Conservation (phyloP, 208 protist genomes). For the Leishmania guyanensis region DNA sequence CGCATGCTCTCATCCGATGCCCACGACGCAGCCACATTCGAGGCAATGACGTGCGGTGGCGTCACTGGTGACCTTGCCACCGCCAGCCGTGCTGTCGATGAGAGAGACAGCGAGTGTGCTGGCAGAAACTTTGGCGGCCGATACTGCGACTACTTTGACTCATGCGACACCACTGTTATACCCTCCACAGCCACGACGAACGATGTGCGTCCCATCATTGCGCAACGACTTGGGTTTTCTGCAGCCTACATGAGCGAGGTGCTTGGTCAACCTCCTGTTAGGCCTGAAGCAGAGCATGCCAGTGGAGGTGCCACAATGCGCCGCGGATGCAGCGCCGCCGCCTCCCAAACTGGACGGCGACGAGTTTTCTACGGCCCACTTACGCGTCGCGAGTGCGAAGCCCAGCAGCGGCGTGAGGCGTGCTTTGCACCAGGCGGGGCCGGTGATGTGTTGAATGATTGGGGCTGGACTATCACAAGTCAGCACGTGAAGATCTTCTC, state of each 20-base stretch:
- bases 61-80: no score
- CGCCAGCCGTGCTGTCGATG: neutral
- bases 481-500: constrained; percentile 78
- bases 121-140: neutral
- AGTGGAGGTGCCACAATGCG: neutral
- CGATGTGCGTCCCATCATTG: constrained; percentile 27
- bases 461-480: constrained; percentile 78
- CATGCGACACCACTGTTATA: neutral
- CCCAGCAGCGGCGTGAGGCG: constrained; percentile 20
- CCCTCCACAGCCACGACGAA: neutral
- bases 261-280: constrained; percentile 7
- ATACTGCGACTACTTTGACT: neutral
- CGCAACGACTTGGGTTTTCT: constrained; percentile 18
- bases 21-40: neutral
- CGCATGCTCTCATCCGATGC: neutral
- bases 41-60: neutral
- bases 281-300: neutral
- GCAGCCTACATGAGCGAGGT: constrained; percentile 24
- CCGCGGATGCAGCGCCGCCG: neutral
- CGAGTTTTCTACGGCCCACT: constrained; percentile 15
- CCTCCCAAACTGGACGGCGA: neutral
- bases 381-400: constrained; percentile 23
- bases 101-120: neutral
- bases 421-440: constrained; percentile 23
- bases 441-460: constrained; percentile 60